Evolutionary conservation across 2,329 filamentous ascomycete genomes (phyloP).

Genomic region (Claviceps sorghi): DNA sequence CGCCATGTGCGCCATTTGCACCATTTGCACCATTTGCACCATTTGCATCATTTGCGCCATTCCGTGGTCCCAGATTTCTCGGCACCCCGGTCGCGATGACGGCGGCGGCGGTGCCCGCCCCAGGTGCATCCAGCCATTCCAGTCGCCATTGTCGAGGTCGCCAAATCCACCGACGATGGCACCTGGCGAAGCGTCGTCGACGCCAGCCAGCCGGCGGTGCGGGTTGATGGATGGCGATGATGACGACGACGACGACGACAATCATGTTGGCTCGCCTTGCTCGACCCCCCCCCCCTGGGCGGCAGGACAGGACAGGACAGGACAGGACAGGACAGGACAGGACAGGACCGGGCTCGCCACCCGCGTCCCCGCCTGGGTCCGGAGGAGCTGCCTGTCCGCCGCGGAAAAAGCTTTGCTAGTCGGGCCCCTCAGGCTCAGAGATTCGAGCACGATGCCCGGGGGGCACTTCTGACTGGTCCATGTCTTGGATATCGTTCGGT

Average conservation of each 20-base stretch:
- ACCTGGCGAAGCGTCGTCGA: not conserved
- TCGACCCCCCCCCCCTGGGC: not conserved
- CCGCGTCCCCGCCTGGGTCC: not conserved
- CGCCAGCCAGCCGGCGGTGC: not conserved
- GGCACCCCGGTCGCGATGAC: not conserved
- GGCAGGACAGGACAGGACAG: not conserved
- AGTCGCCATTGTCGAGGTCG: no score
- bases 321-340: not conserved
- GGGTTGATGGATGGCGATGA: no score
- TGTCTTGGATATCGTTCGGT: not conserved
- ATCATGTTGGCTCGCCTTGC: not conserved
- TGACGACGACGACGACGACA: no score
- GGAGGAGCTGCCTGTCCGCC: not conserved
- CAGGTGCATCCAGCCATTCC: not conserved
- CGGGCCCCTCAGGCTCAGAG: conserved; percentile 6
- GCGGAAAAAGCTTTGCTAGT: conserved; percentile 4
- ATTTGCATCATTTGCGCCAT: no score
- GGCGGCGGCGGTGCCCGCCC: not conserved
- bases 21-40: no score
- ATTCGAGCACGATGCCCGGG: conserved; percentile 8
- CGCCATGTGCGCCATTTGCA: no score
- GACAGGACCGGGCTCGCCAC: not conserved
- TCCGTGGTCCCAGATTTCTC: conserved; percentile 1
- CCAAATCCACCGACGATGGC: not conserved
- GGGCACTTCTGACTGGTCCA: conserved; percentile 9